Evolutionary conservation across 2,329 filamentous ascomycete species (phyloP), one percentile per base, ranked within the genome.

Genomic region (Talaromyces sp.): DNA sequence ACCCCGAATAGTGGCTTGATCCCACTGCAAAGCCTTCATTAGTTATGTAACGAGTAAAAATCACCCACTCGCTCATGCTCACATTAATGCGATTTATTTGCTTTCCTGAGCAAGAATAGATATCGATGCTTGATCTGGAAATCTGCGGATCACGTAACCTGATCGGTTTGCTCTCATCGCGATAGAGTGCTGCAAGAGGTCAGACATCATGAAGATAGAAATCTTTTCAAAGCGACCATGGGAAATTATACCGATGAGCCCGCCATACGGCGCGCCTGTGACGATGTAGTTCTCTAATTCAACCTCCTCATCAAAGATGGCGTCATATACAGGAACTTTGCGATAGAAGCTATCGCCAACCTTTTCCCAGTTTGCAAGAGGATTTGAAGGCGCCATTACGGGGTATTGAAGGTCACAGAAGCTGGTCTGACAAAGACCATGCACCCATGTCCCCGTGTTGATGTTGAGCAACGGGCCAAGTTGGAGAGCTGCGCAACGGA

Each of bases 211-310:
- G 45, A 30, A 53, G 45, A 35, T 32, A n/a, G 16, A n/a, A 7
- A 2, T 11, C 13, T 8, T 6, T 35, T 37, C 36, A 24, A 2
- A 24, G n/a, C 20, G 6, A 42, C 10, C 16, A 5, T 37, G 13
- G 36, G 2, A 8, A 40, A 37, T 65, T 81, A 73, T 85, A 96
- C 92, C 92, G 79, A 97, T 81, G 70, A 94, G 92, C 67, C 94
- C 94, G 66, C 89, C 91, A 74, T 94, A 97, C 20, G 91, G 91
- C 71, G 94, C 95, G 68, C 92, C 94, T 52, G 88, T 87, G 67
- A 97, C 87, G 66, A 93, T 82, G 77, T 95, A 96, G 78, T 94
- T 95, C 79, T 97, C 92, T 63, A 99, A 84, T 77, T 99, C 92
- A 57, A 97, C 81, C 70, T 96, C 91, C 69, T 89, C 85, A 75